phyloP scores from a whole-genome alignment of 768 basidiomycete species.

The Collybiopsis luxurians region DNA sequence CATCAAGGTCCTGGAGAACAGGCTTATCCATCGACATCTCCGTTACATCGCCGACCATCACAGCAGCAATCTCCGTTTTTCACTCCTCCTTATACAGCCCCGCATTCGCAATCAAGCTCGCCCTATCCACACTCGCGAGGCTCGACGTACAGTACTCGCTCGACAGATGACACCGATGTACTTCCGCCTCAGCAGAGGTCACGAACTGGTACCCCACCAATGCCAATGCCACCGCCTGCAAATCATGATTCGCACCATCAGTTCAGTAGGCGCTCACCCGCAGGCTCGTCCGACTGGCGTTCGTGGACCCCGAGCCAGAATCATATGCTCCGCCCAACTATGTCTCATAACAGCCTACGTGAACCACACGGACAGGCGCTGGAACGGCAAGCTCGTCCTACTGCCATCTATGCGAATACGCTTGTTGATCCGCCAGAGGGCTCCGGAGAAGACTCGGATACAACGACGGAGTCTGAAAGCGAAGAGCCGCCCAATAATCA shows the following conservation, averaged over 20 bases:
- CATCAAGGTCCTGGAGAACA: background rate
- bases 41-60: background rate
- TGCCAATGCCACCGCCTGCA: too few relatives aligned
- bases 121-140: background rate
- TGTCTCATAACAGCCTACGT: slow-evolving; percentile 1
- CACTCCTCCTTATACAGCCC: background rate
- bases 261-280: background rate
- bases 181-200: background rate
- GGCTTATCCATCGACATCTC: slow-evolving; percentile 2
- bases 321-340: background rate
- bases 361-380: background rate
- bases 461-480: background rate
- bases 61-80: background rate
- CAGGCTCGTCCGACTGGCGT: slow-evolving; percentile 6
- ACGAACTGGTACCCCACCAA: background rate
- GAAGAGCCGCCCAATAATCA: background rate
- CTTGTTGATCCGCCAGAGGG: background rate
- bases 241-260: too few relatives aligned
- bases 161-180: background rate
- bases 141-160: background rate
- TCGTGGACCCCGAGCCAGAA: background rate
- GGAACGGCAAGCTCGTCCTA: background rate
- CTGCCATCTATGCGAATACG: background rate
- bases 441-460: background rate
- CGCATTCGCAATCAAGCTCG: background rate